Base-by-base conservation (phyloP, 2,329 filamentous ascomycete species). In the Zasmidium citrigriseum region DNA sequence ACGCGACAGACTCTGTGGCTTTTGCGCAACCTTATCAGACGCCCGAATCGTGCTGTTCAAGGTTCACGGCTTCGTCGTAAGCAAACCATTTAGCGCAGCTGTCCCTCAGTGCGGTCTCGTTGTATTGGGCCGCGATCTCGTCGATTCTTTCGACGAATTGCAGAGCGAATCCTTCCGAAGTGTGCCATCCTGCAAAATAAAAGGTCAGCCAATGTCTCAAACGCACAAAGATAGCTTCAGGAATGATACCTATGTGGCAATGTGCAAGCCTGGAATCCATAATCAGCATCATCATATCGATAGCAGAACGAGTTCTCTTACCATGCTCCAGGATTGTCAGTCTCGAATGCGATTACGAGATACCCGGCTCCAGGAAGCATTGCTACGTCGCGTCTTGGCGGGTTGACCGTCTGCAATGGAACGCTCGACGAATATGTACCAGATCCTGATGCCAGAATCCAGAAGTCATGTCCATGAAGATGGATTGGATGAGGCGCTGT, bases 401-500 rank as follows among this genome's bases (percentile, higher is more conserved):
- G 70, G 52, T 72, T 72, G 41, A 41, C 52, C 34, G 64, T 66
- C 22, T 68, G 67, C 16, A 78, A 67, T 1, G 67, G 64, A 1
- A 61, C 59, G 14, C 49, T 61, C 2, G 53, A 52, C 29, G 75
- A 70, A 68, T 76, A 78, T 11, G 64, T 63, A 3, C 74, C 71
- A 12, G 58, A 48, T 11, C 76, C 76, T 1, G 61, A 57, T 16
- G 71, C 75, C 5, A 79, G 60, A 24, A 78, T 64, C 62, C 72
- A 77, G 60, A 77, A 78, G 64, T 78, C 76, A 61, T 79, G 77
- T n/a, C 77, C 75, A 67, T 79, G 76, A 7, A 78, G 58, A 64
- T 75, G 72, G 73, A 79, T 78, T 2, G 77, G 38, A 61, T 59
- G 53, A 66, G 66, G 65, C 68, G 76, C 64, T 2, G 69, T 67